Percentiles rank a stretch among this genome's conserved stretches.
Evolutionary conservation across 805 yeast genomes (phyloP).

Genomic region (Limtongozyma cylindracea): DNA sequence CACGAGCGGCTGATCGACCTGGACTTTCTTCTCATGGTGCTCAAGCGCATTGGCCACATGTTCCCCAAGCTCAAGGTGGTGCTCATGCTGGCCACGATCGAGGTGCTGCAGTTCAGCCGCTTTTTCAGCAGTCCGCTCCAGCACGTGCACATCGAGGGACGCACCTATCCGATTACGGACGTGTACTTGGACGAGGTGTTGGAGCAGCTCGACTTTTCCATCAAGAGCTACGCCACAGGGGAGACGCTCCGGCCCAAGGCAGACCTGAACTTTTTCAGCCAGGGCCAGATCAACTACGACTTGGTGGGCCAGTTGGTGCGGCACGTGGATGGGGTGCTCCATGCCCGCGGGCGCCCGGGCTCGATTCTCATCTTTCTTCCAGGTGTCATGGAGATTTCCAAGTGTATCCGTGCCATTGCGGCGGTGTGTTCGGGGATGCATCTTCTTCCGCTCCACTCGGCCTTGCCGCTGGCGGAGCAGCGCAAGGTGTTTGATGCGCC

Average conservation of each 20-base stretch:
- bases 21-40: slow-evolving; percentile 57
- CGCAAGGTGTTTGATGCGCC: slow-evolving; percentile 41
- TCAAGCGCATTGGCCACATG: slow-evolving; percentile 30
- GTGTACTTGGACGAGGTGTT: slow-evolving; percentile 46
- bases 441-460: slow-evolving; percentile 60
- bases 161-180: slow-evolving; percentile 82
- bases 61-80: slow-evolving; percentile 37
- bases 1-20: slow-evolving; percentile 87
- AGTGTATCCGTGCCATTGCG: slow-evolving; percentile 21
- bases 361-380: slow-evolving; percentile 73
- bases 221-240: slow-evolving; percentile 9
- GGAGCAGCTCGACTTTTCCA: slow-evolving; percentile 25
- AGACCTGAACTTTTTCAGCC: slow-evolving; percentile 35
- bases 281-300: slow-evolving; percentile 54
- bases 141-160: slow-evolving; percentile 69
- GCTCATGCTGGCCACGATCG: slow-evolving; percentile 88
- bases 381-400: slow-evolving; percentile 71
- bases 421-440: slow-evolving; percentile 5
- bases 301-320: slow-evolving; percentile 31
- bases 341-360: slow-evolving; percentile 20
- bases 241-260: slow-evolving; percentile 28
- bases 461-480: slow-evolving; percentile 64
- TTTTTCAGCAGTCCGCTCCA: slow-evolving; percentile 31
- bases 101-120: slow-evolving; percentile 32
- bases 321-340: slow-evolving; percentile 23